Conservation (phyloP, 805 yeast genomes). For the Saccharomycopsis schoenii region DNA sequence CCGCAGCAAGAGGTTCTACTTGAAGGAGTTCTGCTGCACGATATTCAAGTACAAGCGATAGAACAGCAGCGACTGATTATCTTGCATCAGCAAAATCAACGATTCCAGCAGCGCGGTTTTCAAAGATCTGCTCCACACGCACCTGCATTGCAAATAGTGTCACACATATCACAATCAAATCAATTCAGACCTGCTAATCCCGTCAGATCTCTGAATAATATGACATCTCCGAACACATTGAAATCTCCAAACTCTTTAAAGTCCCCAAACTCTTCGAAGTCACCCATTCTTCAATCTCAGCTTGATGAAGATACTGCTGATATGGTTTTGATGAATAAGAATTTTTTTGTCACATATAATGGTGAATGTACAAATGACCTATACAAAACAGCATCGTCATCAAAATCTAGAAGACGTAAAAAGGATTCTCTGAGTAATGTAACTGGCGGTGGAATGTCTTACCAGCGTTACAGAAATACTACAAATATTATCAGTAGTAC, state of each 20-base stretch:
- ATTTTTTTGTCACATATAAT: slow-evolving; percentile 17
- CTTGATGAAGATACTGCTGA: slow-evolving; percentile 19
- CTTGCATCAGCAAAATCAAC: neutral
- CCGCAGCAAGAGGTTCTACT: neutral
- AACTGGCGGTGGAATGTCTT: neutral
- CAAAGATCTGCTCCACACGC: neutral
- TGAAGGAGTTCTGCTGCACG: neutral
- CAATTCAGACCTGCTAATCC: neutral
- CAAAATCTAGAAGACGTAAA: neutral
- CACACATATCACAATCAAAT: neutral
- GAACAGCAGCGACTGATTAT: neutral
- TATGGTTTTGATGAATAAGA: slow-evolving; percentile 15
- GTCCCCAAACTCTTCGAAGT: neutral
- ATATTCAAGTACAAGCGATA: neutral
- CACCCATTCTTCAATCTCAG: slow-evolving; percentile 10
- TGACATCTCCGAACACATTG: neutral
- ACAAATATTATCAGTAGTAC: neutral
- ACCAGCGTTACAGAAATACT: neutral
- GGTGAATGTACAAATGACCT: slow-evolving; percentile 17
- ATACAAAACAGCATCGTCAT: slow-evolving; percentile 5
- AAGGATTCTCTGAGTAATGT: neutral
- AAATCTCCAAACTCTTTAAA: neutral
- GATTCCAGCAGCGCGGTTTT: neutral
- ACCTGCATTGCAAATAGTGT: neutral
- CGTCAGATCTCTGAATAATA: neutral